Percentiles rank a stretch among this genome's conserved stretches.
These are phyloP conservation scores for Gremmenia infestans DNA, from an alignment of 2,329 filamentous ascomycete genomes.

Conservation along the genomic window DNA sequence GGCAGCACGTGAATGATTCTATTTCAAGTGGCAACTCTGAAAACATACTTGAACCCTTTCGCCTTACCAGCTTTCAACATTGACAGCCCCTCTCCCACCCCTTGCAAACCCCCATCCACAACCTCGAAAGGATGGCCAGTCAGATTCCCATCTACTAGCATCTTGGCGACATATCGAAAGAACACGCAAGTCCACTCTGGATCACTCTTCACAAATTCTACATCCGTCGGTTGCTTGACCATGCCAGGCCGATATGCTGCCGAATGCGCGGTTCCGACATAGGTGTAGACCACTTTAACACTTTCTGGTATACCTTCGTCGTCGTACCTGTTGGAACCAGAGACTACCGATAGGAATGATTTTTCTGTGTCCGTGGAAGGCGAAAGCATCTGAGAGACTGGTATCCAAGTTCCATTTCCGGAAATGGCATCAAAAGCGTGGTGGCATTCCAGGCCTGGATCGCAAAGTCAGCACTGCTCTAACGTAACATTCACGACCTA, in stretches of 20 bases:
- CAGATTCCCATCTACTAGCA: conserved; percentile 44
- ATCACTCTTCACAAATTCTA: conserved; percentile 3
- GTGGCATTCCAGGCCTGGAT: conserved; percentile 2
- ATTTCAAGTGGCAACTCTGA: conserved; percentile 28
- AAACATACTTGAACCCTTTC: conserved; percentile 32
- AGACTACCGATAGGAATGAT: conserved; percentile 32
- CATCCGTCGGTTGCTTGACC: conserved; percentile 10
- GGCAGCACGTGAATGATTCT: too few species aligned
- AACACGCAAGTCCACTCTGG: conserved; percentile 11
- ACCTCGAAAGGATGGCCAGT: conserved; percentile 39
- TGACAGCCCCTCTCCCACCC: conserved; percentile 27
- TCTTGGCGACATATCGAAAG: conserved; percentile 23
- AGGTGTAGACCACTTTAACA: conserved; percentile 9
- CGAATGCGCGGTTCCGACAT: conserved; percentile 13
- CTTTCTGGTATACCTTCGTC: conserved; percentile 8
- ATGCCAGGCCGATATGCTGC: conserved; percentile 11
- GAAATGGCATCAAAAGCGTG: conserved; percentile 21
- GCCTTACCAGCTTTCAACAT: conserved; percentile 32
- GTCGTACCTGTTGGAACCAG: conserved; percentile 9
- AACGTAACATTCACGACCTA: not conserved
- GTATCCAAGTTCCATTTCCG: conserved; percentile 12
- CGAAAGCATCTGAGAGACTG: conserved; percentile 20
- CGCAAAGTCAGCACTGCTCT: not conserved
- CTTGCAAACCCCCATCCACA: conserved; percentile 30
- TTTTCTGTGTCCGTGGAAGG: conserved; percentile 34